These are phyloP conservation scores for Otatea glauca DNA, from an alignment of 176 grass and related monocot species.

Conservation along the genomic window DNA sequence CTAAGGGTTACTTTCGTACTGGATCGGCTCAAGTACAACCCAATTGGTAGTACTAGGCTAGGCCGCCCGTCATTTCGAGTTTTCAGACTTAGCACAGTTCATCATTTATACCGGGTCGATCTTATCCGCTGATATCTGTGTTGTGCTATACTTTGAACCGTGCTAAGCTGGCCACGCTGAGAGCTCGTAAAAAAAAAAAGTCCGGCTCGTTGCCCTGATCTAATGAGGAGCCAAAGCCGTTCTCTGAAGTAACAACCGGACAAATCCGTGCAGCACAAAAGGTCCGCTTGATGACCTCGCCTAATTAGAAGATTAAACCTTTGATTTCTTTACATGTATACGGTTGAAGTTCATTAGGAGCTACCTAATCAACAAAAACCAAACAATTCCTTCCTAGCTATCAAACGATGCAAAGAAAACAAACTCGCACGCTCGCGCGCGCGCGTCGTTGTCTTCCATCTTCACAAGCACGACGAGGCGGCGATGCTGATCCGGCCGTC, in stretches of 20 bases:
- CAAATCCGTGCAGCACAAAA: not conserved
- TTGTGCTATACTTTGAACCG: no score
- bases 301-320: not conserved
- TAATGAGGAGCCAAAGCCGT: not conserved
- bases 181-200: no score
- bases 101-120: no score
- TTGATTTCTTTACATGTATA: not conserved
- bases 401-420: not conserved
- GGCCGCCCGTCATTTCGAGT: no score
- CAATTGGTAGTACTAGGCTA: no score
- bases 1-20: no score
- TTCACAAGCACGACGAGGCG: constrained; percentile 37
- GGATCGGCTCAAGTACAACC: no score
- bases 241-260: not conserved
- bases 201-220: no score
- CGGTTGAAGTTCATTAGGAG: not conserved
- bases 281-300: not conserved
- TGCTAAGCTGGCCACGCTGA: no score
- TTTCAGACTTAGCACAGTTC: no score
- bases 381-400: not conserved
- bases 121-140: no score
- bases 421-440: not conserved
- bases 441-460: not conserved
- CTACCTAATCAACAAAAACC: not conserved
- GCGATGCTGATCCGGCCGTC: constrained; percentile 21